Conservation (phyloP, 805 yeast species). For the Candida loeiensis region DNA sequence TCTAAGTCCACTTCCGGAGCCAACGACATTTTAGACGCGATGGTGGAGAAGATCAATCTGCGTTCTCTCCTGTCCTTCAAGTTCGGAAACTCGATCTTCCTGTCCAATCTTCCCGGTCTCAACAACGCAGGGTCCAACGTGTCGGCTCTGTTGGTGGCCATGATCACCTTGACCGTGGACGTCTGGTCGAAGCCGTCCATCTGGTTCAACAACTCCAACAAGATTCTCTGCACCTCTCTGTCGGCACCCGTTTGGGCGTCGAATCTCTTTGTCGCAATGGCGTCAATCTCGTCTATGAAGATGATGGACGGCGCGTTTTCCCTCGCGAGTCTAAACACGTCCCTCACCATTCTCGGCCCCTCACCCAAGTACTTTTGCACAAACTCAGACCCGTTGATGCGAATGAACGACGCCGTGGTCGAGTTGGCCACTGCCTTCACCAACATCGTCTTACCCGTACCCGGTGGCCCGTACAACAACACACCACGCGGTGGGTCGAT, state of each 20-base stretch:
- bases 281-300: constrained; percentile 97
- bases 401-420: constrained; percentile 91
- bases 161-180: constrained; percentile 92
- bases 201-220: constrained; percentile 92
- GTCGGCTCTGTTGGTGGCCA: constrained; percentile 99
- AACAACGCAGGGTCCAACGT: constrained; percentile 97
- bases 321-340: constrained; percentile 93
- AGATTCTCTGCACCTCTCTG: constrained; percentile 96
- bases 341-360: constrained; percentile 99
- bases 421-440: constrained; percentile 98
- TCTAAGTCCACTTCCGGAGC: constrained; percentile 98
- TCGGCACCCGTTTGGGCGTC: constrained; percentile 99
- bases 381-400: constrained; percentile 97
- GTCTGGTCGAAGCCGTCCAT: constrained; percentile 99
- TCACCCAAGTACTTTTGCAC: constrained; percentile 98
- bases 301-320: constrained; percentile 97
- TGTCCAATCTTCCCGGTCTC: constrained; percentile 95
- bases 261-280: constrained; percentile 97
- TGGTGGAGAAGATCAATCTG: constrained; percentile 90
- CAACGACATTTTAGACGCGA: constrained; percentile 95
- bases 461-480: constrained; percentile 97
- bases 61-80: constrained; percentile 97
- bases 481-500: constrained; percentile 99
- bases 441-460: constrained; percentile 98
- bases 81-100: constrained; percentile 96